These are phyloP conservation scores for Tetracentron sinense DNA, from an alignment of 164 flowering plant genomes.

Conservation along the genomic window DNA sequence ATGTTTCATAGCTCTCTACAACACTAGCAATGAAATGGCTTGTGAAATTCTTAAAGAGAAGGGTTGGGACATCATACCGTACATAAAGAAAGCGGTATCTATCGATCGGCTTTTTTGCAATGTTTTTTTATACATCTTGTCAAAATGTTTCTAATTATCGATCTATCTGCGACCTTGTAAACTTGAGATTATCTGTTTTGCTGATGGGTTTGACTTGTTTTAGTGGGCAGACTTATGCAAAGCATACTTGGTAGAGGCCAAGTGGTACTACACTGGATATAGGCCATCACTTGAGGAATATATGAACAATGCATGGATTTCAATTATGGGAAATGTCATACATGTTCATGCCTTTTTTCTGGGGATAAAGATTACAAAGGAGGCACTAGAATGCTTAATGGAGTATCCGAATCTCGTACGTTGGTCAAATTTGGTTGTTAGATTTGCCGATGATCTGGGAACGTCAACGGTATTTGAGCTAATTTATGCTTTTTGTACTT, in stretches of 20 bases:
- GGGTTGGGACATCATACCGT: constrained; percentile 10
- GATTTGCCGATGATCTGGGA: not conserved
- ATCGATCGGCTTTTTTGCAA: not conserved
- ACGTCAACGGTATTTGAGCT: too few relatives aligned
- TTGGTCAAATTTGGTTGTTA: not conserved
- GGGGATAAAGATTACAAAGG: constrained; percentile 2
- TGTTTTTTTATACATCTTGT: not conserved
- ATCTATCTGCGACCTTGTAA: too few relatives aligned
- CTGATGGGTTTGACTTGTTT: too few relatives aligned
- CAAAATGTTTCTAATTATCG: too few relatives aligned
- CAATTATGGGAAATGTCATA: constrained; percentile 6
- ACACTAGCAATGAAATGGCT: constrained; percentile 23
- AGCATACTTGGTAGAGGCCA: constrained; percentile 27
- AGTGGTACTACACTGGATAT: constrained; percentile 21
- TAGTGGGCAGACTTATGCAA: constrained; percentile 30
- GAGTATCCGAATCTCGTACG: not conserved
- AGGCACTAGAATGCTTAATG: constrained; percentile 9
- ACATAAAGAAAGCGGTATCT: constrained; percentile 27
- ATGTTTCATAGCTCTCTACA: constrained; percentile 20
- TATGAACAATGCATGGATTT: constrained; percentile 22
- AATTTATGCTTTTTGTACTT: too few relatives aligned
- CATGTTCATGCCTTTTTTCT: constrained; percentile 11
- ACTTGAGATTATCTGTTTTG: too few relatives aligned
- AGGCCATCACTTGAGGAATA: constrained; percentile 31
- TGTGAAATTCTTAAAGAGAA: constrained; percentile 12